These are phyloP conservation scores for Penicillium sp. DNA, from an alignment of 2,329 filamentous ascomycete species.

Conservation along the genomic window DNA sequence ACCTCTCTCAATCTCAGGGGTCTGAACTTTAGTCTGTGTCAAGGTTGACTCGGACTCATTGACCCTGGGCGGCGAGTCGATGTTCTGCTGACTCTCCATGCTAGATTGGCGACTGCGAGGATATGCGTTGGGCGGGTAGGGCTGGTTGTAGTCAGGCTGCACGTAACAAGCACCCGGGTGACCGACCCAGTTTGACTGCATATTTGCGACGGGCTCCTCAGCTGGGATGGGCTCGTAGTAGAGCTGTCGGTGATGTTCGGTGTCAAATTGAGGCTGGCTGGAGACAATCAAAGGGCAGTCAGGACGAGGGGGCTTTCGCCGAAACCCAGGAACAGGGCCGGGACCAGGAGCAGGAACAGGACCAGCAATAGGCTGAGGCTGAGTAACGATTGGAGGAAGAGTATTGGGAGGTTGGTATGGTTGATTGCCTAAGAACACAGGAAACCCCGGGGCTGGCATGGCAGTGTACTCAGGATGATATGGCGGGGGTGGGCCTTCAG, in stretches of 20 bases:
- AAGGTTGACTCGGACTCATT: neutral
- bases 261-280: constrained; percentile 7
- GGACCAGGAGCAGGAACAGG: neutral
- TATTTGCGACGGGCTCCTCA: neutral
- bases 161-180: neutral
- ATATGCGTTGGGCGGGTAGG: neutral
- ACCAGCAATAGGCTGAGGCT: neutral
- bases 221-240: neutral
- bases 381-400: constrained; percentile 5
- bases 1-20: constrained; percentile 1
- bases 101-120: neutral
- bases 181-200: neutral
- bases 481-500: neutral
- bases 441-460: neutral
- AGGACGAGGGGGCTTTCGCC: neutral
- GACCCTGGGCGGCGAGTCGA: neutral
- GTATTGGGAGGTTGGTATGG: neutral
- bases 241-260: neutral
- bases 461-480: neutral
- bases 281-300: constrained; percentile 8
- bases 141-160: constrained; percentile 1
- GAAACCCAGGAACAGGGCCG: neutral
- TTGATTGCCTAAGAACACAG: neutral
- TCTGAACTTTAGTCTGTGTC: neutral
- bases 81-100: neutral